phyloP scores from a whole-genome alignment of 192 early-diverging fungal genomes.

The Umbelopsis vinacea region DNA sequence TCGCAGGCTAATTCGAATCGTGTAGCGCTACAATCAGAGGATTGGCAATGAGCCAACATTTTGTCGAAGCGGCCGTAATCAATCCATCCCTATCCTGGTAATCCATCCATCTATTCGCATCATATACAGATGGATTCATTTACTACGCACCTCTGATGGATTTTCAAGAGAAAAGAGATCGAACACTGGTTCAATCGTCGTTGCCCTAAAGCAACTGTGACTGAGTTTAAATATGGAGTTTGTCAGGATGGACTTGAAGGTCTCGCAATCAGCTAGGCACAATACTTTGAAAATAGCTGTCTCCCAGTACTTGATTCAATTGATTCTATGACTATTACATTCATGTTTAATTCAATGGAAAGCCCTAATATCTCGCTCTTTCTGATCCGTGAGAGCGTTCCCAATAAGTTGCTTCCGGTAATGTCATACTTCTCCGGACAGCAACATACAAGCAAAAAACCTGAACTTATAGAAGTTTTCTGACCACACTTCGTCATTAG shows the following conservation, averaged over 20 bases:
- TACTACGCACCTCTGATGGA: conserved; percentile 20
- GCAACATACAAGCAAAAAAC: too few relatives aligned
- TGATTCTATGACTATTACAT: too few relatives aligned
- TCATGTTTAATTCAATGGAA: too few relatives aligned
- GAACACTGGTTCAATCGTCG: conserved; percentile 1
- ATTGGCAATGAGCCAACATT: background rate
- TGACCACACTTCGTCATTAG: too few relatives aligned
- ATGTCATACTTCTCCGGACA: too few relatives aligned
- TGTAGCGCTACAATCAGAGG: background rate
- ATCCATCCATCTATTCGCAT: conserved; percentile 14
- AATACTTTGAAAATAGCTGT: too few relatives aligned
- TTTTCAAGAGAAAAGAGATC: conserved; percentile 22
- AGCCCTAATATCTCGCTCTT: too few relatives aligned
- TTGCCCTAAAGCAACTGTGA: background rate
- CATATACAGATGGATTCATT: background rate
- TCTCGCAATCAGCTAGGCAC: background rate
- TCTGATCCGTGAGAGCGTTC: too few relatives aligned
- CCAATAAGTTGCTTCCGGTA: too few relatives aligned
- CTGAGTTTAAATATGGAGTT: conserved; percentile 1
- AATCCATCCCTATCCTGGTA: background rate
- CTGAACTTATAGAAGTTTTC: too few relatives aligned
- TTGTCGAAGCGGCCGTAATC: background rate
- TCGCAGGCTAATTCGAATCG: background rate
- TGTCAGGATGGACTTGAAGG: background rate
- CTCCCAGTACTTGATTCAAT: too few relatives aligned